These are phyloP conservation scores for Saururus chinensis DNA, from an alignment of 164 flowering plant species.

Conservation along the genomic window DNA sequence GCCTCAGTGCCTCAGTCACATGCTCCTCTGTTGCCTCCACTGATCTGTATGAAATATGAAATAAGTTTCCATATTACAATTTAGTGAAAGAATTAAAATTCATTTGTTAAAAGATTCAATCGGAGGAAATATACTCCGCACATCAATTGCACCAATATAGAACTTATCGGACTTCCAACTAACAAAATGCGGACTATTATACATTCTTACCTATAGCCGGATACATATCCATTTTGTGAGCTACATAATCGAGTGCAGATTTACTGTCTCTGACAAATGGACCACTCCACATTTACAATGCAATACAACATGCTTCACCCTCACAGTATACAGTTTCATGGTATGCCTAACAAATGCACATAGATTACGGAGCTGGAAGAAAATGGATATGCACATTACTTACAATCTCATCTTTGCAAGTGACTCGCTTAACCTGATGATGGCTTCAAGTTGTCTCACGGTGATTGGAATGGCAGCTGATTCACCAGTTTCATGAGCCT, in stretches of 20 bases:
- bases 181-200: too few relatives aligned
- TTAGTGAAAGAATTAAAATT: neutral
- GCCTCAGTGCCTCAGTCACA: slow-evolving; percentile 75
- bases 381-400: slow-evolving; percentile 19
- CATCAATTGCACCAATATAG: neutral
- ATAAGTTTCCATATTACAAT: neutral
- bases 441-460: slow-evolving; percentile 96
- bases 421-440: slow-evolving; percentile 84
- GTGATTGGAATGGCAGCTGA: slow-evolving; percentile 91
- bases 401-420: slow-evolving; percentile 96
- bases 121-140: neutral
- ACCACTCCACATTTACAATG: too few relatives aligned
- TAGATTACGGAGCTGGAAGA: neutral
- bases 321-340: neutral
- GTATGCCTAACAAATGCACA: neutral
- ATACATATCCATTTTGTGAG: too few relatives aligned
- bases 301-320: neutral
- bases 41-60: slow-evolving; percentile 33
- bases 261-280: too few relatives aligned
- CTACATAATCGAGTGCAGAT: too few relatives aligned
- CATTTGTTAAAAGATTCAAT: neutral
- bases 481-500: slow-evolving; percentile 91
- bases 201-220: too few relatives aligned
- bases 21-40: slow-evolving; percentile 73
- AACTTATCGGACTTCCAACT: too few relatives aligned